Conservation (phyloP, 345 rosid species). For the Cardamine resedifolia region DNA sequence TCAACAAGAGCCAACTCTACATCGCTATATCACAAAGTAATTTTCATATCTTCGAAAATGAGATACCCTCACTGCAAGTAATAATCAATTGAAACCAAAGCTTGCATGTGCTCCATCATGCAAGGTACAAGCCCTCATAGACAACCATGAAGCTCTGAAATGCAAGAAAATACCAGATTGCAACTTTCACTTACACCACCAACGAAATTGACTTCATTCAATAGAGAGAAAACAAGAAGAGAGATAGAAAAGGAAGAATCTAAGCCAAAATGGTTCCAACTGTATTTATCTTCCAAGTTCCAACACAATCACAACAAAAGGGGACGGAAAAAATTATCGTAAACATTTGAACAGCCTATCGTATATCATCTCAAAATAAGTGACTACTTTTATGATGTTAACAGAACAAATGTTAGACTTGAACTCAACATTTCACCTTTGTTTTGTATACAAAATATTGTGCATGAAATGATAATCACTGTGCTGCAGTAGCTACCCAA, state of each 20-base stretch:
- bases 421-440: slow-evolving; percentile 20
- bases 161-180: slow-evolving; percentile 5
- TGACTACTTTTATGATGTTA: slow-evolving; percentile 8
- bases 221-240: background rate
- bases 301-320: background rate
- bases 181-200: background rate
- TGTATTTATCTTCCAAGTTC: slow-evolving; percentile 4
- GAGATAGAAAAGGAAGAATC: background rate
- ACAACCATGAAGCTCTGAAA: background rate
- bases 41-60: slow-evolving; percentile 9
- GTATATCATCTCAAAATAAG: slow-evolving; percentile 1
- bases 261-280: slow-evolving; percentile 10
- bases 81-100: background rate
- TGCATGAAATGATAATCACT: background rate
- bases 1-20: slow-evolving; percentile 9
- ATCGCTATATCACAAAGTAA: slow-evolving; percentile 3
- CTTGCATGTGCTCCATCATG: background rate
- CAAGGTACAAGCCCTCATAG: background rate
- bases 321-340: background rate
- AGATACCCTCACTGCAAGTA: slow-evolving; percentile 5
- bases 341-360: slow-evolving; percentile 2
- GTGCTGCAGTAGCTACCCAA: slow-evolving; percentile 5
- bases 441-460: slow-evolving; percentile 24
- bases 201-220: background rate
- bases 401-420: slow-evolving; percentile 8